Conservation (phyloP, 129 eudicot species). For the Escallonia herrerae region DNA sequence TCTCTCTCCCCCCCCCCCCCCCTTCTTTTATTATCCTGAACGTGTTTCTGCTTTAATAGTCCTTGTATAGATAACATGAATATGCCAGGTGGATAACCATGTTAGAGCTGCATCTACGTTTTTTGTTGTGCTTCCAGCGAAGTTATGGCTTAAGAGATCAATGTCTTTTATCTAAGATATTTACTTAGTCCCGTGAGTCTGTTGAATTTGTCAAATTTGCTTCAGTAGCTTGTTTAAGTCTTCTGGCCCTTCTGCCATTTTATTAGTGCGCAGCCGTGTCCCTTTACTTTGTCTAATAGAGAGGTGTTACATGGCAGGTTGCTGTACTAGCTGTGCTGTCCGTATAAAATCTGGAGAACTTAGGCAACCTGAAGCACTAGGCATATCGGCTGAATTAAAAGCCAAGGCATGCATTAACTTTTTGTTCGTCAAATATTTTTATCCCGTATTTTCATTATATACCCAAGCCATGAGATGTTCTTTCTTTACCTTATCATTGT, state of each 20-base stretch:
- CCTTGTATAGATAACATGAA: no score
- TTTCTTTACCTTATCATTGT: background rate
- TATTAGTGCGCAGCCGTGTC: background rate
- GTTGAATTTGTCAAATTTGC: background rate
- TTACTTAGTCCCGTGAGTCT: background rate
- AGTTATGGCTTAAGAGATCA: background rate
- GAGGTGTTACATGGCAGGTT: constrained; percentile 46
- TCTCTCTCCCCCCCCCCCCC: no score
- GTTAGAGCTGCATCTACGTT: no score
- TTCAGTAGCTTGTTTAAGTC: background rate
- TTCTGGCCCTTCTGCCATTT: background rate
- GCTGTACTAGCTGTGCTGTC: constrained; percentile 99
- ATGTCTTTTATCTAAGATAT: background rate
- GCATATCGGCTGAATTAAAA: constrained; percentile 93
- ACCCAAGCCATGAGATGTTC: background rate
- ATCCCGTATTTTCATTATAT: background rate
- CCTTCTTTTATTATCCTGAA: background rate
- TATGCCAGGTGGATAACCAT: no score
- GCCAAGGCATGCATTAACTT: constrained; percentile 50
- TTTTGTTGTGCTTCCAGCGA: no score
- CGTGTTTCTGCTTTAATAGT: background rate
- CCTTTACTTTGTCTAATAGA: background rate
- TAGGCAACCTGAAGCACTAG: constrained; percentile 96
- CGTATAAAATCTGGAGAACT: constrained; percentile 92
- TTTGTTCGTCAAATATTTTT: background rate